Base-by-base conservation (phyloP, 345 rosid genomes). In the Aquilaria yunnanensis region DNA sequence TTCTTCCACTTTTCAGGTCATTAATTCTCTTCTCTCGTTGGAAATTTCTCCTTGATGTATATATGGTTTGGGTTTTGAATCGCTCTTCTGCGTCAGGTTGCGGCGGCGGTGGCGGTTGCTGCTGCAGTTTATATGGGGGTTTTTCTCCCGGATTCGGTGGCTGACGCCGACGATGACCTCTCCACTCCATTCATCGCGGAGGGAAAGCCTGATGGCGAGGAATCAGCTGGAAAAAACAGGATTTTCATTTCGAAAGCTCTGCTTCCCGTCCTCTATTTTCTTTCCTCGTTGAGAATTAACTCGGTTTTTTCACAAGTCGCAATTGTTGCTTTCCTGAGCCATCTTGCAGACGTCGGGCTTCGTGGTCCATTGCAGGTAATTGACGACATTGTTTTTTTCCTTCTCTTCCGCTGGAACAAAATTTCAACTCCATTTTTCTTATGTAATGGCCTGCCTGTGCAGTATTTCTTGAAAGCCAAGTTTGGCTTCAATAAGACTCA, bases 381-480 rank as follows among this genome's bases (percentile, higher is more conserved):
- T 3, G 41, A 6, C 41, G 41, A 6, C 41, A 34, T 34, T 16
- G 12, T 9, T 12, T 51, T 34, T 14, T 2, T 10, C n/a, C n/a
- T n/a, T n/a, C 45, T 30, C 47, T 1, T 34, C 41, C 6, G 41
- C 6, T 34, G 3, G 41, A 34, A 34, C 41, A 34, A 3, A 34
- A 34, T 6, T 34, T 34, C 41, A 34, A 6, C 41, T 6, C 41
- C 5, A 34, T 34, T 34, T 61, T 58, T 62, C 46, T 34, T 6
- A 34, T 34, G 3, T 34, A 3, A 34, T 34, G 41, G 41, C n/a
- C 29, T 62, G 57, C 46, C 23, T 57, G 2, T 37, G 70, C 78
- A 90, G 94, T 90, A 90, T 70, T 87, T 77, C 80, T 65, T 87
- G 34, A 90, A 90, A 85, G 94, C 97, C 32, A 76, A 57, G 59